Percentiles rank a stretch among this genome's conserved stretches.
Evolutionary conservation across 106 monocot species (phyloP).

Genomic region (Acorus gramineus): DNA sequence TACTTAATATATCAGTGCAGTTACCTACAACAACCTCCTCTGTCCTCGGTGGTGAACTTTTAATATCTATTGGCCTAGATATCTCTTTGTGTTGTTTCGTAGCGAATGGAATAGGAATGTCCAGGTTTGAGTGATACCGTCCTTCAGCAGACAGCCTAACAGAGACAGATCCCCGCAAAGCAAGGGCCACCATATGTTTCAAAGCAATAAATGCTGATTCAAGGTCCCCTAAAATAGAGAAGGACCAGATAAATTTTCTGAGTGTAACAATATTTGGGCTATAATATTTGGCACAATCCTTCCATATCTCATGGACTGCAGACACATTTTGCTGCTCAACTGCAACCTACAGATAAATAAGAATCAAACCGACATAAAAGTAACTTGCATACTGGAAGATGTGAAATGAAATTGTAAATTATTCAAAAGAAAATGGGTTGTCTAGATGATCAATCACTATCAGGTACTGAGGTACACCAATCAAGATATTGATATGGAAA

Average conservation of each 20-base stretch:
- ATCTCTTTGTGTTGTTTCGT: slow-evolving; percentile 15
- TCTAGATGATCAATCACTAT: too few relatives aligned
- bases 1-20: not conserved
- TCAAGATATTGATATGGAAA: too few relatives aligned
- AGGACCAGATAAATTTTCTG: slow-evolving; percentile 49
- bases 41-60: not conserved
- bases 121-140: slow-evolving; percentile 36
- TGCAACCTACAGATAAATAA: slow-evolving; percentile 35
- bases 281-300: slow-evolving; percentile 49
- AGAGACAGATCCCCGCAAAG: slow-evolving; percentile 9
- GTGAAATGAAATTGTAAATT: too few relatives aligned
- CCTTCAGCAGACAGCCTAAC: slow-evolving; percentile 28
- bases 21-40: not conserved
- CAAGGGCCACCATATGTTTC: slow-evolving; percentile 40
- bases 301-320: slow-evolving; percentile 50
- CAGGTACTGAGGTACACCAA: too few relatives aligned
- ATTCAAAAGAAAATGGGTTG: too few relatives aligned
- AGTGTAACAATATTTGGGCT: slow-evolving; percentile 45
- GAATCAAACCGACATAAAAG: too few relatives aligned
- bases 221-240: slow-evolving; percentile 36
- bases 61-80: slow-evolving; percentile 3
- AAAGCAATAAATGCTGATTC: slow-evolving; percentile 39
- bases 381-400: too few relatives aligned
- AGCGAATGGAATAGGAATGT: slow-evolving; percentile 54
- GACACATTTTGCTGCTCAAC: slow-evolving; percentile 49